Evolutionary conservation across 2,329 filamentous ascomycete genomes (phyloP), one percentile per base, ranked within the genome.

Genomic region (Nemania serpens): DNA sequence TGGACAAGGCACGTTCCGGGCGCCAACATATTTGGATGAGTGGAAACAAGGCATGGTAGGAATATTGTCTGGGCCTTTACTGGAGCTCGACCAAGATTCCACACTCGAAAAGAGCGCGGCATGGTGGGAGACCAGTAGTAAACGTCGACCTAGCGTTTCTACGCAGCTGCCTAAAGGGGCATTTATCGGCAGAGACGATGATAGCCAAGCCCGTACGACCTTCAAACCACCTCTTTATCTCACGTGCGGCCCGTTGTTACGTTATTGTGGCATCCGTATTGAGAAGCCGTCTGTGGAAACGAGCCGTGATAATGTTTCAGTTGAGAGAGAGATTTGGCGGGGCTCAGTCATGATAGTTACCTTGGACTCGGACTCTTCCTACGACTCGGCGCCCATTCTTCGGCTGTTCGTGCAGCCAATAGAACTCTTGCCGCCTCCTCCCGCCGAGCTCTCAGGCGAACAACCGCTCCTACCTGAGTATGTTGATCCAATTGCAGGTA

Each of bases 331-430:
- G 69, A 87, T 94, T 18, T 99, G 95, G 95, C 87, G 93, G 74
- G 95, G 95, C 5, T 96, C 88, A 62, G 84, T 98, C 59, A 93
- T 99, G 91, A 97, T 99, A 69, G 93, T 99, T 20, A 98, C 95
- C 0, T 84, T 88, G 54, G 94, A 99, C 71, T 83, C 86, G 1
- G 85, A 89, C 42, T 98, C 94, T 2, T 90, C 89, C 0, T 97
- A 97, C 71, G 85, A 88, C 46, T 88, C 91, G 49, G 84, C 84
- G 0, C 95, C 95, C 3, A 91, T 84, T 0, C 78, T 99, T 65
- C 85, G 93, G 45, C 76, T 99, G 3, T 99, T 98, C 74, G 87
- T 89, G 6, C 93, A 97, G 71, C 90, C 92, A 1, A 89, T 94
- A 74, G 90, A 93, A 63, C 79, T 97, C 17, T 79, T 96, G 1